These are phyloP conservation scores for Penicillium polonicum DNA, from an alignment of 2,329 filamentous ascomycete species.

Conservation along the genomic window DNA sequence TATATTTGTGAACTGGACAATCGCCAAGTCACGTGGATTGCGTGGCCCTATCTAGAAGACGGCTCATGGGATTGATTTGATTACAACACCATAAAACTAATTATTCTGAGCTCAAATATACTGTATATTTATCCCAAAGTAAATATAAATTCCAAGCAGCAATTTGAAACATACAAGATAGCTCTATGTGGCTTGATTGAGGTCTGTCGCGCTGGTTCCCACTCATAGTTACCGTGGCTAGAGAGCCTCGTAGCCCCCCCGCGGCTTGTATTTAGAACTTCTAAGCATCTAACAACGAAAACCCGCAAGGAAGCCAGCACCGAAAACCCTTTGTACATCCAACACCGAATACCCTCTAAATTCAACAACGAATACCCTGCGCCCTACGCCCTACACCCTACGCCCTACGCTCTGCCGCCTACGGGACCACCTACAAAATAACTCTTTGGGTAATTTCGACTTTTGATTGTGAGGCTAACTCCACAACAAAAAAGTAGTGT, in stretches of 20 bases:
- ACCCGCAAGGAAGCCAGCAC: too few relatives aligned
- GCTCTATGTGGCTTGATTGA: background rate
- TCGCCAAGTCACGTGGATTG: background rate
- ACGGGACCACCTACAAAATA: background rate
- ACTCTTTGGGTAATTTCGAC: background rate
- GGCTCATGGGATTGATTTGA: background rate
- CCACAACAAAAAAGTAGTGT: constrained; percentile 1
- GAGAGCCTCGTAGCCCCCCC: too few relatives aligned
- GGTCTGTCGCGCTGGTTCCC: background rate
- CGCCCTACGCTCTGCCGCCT: background rate
- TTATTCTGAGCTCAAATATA: too few relatives aligned
- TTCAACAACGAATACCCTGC: background rate
- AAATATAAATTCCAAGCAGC: accelerated
- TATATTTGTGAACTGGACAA: background rate
- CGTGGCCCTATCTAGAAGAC: background rate
- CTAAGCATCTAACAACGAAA: background rate
- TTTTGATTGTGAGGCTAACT: constrained; percentile 6
- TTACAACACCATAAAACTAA: too few relatives aligned
- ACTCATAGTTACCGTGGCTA: background rate
- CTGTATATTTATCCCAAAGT: background rate
- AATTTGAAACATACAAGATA: background rate
- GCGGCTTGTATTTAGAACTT: background rate
- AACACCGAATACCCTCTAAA: background rate
- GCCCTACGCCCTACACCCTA: background rate
- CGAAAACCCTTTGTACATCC: background rate